A percentile compares a stretch with the other conserved stretches of the same genome.
phyloP scores from a whole-genome alignment of 805 yeast species.

The Monosporozyma siamensis region DNA sequence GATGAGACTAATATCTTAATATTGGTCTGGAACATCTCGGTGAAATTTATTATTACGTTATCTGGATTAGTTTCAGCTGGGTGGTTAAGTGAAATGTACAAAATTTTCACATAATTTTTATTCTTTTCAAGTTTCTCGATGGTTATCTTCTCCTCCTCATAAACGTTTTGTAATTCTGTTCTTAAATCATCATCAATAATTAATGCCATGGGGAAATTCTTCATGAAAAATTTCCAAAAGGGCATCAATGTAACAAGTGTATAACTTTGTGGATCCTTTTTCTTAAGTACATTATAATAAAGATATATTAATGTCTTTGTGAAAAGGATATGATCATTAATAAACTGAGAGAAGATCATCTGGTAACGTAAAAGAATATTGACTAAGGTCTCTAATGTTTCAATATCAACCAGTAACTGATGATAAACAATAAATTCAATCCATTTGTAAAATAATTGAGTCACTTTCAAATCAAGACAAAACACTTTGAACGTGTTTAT shows the following conservation, averaged over 20 bases:
- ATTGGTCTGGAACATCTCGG: slow-evolving; percentile 26
- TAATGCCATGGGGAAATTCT: slow-evolving; percentile 22
- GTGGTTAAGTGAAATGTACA: slow-evolving; percentile 11
- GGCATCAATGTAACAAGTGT: slow-evolving; percentile 21
- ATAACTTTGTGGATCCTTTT: slow-evolving; percentile 17
- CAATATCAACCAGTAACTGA: slow-evolving; percentile 22
- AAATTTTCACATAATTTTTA: slow-evolving; percentile 8
- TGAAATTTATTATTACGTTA: slow-evolving; percentile 13
- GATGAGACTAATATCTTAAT: slow-evolving; percentile 14
- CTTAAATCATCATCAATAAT: slow-evolving; percentile 24
- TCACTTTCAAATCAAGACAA: slow-evolving; percentile 20
- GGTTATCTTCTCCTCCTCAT: slow-evolving; percentile 25
- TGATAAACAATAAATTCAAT: slow-evolving; percentile 27
- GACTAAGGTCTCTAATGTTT: slow-evolving; percentile 21
- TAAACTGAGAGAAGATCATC: slow-evolving; percentile 30
- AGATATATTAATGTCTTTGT: slow-evolving; percentile 26
- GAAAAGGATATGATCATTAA: slow-evolving; percentile 31
- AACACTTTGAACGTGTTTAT: slow-evolving; percentile 18
- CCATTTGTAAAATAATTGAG: slow-evolving; percentile 30
- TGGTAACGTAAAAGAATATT: slow-evolving; percentile 25
- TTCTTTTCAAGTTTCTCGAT: slow-evolving; percentile 16
- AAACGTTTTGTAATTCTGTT: slow-evolving; percentile 18
- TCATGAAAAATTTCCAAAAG: slow-evolving; percentile 30
- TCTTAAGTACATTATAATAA: slow-evolving; percentile 18
- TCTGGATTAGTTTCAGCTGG: slow-evolving; percentile 1